Conservation (phyloP, 2,329 filamentous ascomycete genomes). For the Ascochyta koolunga region DNA sequence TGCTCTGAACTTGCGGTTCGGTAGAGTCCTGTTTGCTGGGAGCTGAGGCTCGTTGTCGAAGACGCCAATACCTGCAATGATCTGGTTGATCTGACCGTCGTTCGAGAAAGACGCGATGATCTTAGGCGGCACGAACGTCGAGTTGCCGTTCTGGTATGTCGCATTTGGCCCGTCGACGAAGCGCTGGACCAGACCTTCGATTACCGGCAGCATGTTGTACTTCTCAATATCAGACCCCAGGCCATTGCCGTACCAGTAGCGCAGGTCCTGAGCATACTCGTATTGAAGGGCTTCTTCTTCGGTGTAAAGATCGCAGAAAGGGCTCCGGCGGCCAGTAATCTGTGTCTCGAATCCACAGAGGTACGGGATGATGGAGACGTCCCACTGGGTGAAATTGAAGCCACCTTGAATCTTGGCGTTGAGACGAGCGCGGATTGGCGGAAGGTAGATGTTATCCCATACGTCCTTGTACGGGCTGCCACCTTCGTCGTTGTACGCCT, state of each 20-base stretch:
- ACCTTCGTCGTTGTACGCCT: conserved; percentile 61
- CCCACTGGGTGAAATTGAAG: conserved; percentile 60
- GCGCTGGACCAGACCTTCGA: conserved; percentile 60
- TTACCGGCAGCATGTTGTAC: conserved; percentile 67
- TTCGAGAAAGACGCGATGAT: conserved; percentile 69
- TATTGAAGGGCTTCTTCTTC: conserved; percentile 67
- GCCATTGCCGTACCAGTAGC: conserved; percentile 71
- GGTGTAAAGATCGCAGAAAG: conserved; percentile 68
- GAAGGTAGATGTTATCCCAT: conserved; percentile 61
- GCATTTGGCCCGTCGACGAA: conserved; percentile 60
- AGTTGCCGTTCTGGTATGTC: conserved; percentile 57
- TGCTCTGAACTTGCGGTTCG: conserved; percentile 60
- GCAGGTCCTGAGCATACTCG: conserved; percentile 71
- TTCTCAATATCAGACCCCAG: conserved; percentile 61
- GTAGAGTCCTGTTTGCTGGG: conserved; percentile 54
- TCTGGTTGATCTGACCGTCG: conserved; percentile 69
- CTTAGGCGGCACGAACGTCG: conserved; percentile 58
- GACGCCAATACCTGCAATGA: conserved; percentile 65
- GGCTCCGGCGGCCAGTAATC: conserved; percentile 64
- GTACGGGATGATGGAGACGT: conserved; percentile 67
- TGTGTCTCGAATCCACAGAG: conserved; percentile 75
- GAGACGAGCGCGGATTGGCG: conserved; percentile 60
- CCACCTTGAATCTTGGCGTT: conserved; percentile 61
- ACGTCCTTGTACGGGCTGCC: conserved; percentile 54
- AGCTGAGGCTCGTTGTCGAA: conserved; percentile 64